Evolutionary conservation across 192 early-diverging fungal genomes (phyloP).

Genomic region (Linnemannia hyalina): DNA sequence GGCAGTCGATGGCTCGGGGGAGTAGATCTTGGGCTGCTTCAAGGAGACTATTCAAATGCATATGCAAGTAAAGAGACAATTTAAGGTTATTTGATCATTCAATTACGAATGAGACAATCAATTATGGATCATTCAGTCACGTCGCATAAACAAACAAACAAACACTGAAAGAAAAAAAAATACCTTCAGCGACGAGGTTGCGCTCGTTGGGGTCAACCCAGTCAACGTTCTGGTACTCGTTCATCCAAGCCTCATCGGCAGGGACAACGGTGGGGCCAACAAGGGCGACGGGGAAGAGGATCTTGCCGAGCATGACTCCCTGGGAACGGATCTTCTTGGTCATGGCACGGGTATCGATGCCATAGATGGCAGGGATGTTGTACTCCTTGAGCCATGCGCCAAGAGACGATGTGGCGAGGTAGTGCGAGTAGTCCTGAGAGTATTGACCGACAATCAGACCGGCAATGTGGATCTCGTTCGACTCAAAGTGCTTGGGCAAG

Average conservation of each 20-base stretch:
- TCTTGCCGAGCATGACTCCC: constrained; percentile 92
- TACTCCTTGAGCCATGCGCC: constrained; percentile 93
- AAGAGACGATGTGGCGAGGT: constrained; percentile 88
- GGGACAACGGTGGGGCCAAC: constrained; percentile 62
- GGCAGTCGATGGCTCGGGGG: constrained; percentile 71
- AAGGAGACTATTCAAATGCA: constrained; percentile 74
- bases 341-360: constrained; percentile 95
- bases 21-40: constrained; percentile 83
- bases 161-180: not conserved
- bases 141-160: not conserved
- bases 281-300: constrained; percentile 83
- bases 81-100: not conserved
- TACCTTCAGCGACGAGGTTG: constrained; percentile 92
- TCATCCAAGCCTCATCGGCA: constrained; percentile 67
- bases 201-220: constrained; percentile 95
- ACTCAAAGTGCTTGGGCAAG: constrained; percentile 96
- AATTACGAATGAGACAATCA: not conserved
- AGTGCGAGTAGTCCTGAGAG: constrained; percentile 93
- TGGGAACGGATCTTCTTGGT: constrained; percentile 96
- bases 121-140: not conserved
- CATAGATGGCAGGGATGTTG: constrained; percentile 92
- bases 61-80: not conserved
- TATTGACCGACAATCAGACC: constrained; percentile 94
- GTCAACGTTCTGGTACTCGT: constrained; percentile 82
- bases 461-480: constrained; percentile 92